A percentile compares a stretch with the other conserved stretches of the same genome.
These are phyloP conservation scores for Rubia yunnanensis DNA, from an alignment of 257 asterid genomes.

Conservation along the genomic window DNA sequence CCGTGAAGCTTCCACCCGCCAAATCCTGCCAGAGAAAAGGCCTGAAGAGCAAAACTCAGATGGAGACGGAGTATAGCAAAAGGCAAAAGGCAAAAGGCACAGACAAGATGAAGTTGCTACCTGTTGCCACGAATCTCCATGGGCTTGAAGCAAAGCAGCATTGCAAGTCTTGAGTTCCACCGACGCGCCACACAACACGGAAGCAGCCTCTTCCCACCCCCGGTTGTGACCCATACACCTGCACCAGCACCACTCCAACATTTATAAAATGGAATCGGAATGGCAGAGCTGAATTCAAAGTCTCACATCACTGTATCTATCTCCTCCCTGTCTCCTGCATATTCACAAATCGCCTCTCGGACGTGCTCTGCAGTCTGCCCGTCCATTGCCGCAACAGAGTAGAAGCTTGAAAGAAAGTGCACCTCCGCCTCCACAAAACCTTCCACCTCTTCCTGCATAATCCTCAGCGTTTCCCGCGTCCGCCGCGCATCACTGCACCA, in stretches of 20 bases:
- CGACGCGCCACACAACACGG: constrained; percentile 67
- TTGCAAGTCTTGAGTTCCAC: constrained; percentile 80
- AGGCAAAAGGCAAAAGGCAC: no score
- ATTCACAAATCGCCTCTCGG: constrained; percentile 50
- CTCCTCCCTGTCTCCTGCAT: constrained; percentile 55
- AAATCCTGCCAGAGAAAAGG: constrained; percentile 75
- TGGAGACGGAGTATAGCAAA: background rate
- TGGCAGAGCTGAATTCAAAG: no score
- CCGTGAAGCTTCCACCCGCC: constrained; percentile 94
- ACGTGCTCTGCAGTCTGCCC: constrained; percentile 96
- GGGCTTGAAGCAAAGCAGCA: constrained; percentile 90
- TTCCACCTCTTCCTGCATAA: constrained; percentile 74
- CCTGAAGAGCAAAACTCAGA: constrained; percentile 26
- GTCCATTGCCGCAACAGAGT: constrained; percentile 94
- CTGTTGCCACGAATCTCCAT: constrained; percentile 90
- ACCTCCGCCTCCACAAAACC: constrained; percentile 75
- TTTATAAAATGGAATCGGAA: constrained; percentile 1
- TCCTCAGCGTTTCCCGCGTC: constrained; percentile 69
- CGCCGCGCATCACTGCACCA: constrained; percentile 76
- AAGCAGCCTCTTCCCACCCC: constrained; percentile 99
- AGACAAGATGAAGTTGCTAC: constrained; percentile 26
- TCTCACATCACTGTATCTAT: constrained; percentile 85
- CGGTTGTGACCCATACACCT: constrained; percentile 99
- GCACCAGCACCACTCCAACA: constrained; percentile 9
- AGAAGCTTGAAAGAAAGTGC: constrained; percentile 78